Base-by-base conservation (phyloP, 129 eudicot genomes). In the Cynara cardunculus region DNA sequence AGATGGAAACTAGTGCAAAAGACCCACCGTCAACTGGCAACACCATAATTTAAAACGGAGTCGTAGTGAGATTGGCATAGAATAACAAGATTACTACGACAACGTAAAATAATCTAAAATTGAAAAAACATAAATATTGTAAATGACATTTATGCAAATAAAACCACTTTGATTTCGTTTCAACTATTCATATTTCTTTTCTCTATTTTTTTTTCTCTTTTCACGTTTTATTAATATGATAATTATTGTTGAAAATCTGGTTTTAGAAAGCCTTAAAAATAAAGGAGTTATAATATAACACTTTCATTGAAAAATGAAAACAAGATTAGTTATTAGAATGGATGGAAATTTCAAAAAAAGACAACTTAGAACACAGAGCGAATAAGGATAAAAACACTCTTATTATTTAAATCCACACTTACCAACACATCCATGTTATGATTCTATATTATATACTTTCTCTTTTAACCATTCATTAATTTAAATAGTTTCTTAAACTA, bases 281-380 rank as follows among this genome's bases (percentile, higher is more conserved):
- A 10, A 11, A 10, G 53, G 53, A 49, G 21, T 18, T 49, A 49
- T 16, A 49, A 49, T 53, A 53, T 16, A 18, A 22, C 22, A 14
- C 18, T 14, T 28, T 73, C 65, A 73, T 65, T 28, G 84, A 65
- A 68, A 81, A 65, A 31, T 18, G 46, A 73, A 71, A 81, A 12
- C 21, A 6, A 73, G 16, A 35, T 71, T 46, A 32, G 13, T 22
- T 41, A 73, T 64, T n/a, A 24, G 56, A 66, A 5, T 39, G 30
- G 74, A 37, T 84, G 89, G 81, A 87, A 85, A 79, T 80, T 77
- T 44, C 97, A 61, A 91, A 88, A 90, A 86, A 83, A 83, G 92
- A 89, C 94, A 91, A 80, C 94, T 69, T 91, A 81, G 86, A 91
- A 89, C 94, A 78, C 88, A 86, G 89, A 86, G 74, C 84, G 84